Conservation (phyloP, 225 moss, liverwort and hornwort genomes). For the Physcomitrium patens region DNA sequence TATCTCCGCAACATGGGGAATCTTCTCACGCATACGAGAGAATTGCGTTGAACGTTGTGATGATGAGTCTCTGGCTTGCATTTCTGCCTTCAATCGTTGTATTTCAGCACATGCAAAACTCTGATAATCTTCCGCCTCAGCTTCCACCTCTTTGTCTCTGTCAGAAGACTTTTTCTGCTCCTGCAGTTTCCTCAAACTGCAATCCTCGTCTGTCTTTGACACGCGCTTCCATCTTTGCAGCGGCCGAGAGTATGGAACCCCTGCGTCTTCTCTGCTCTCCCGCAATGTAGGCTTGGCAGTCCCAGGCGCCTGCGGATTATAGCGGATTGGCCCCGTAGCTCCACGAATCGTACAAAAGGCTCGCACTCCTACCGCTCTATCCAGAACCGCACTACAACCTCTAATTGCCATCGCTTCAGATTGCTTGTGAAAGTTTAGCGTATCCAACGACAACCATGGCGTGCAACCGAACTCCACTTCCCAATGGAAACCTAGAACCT, state of each 20-base stretch:
- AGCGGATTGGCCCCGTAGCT: conserved; percentile 49
- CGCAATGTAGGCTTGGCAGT: conserved; percentile 28
- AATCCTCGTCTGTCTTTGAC: conserved; percentile 29
- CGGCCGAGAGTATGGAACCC: conserved; percentile 25
- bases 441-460: conserved; percentile 19
- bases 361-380: conserved; percentile 31
- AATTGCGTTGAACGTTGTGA: conserved; percentile 21
- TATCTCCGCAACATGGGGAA: conserved; percentile 14
- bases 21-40: background rate
- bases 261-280: conserved; percentile 22
- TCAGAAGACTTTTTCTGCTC: conserved; percentile 25
- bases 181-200: conserved; percentile 27
- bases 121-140: conserved; percentile 14
- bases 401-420: conserved; percentile 35
- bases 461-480: conserved; percentile 11
- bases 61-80: conserved; percentile 30
- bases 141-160: conserved; percentile 17
- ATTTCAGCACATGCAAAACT: conserved; percentile 38
- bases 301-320: conserved; percentile 45
- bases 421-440: background rate
- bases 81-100: conserved; percentile 42
- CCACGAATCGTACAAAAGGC: conserved; percentile 29
- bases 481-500: background rate
- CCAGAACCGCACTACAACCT: conserved; percentile 32
- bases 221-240: conserved; percentile 40